Evolutionary conservation across 2,329 filamentous ascomycete species (phyloP).

Genomic region (Cladophialophora carrionii): DNA sequence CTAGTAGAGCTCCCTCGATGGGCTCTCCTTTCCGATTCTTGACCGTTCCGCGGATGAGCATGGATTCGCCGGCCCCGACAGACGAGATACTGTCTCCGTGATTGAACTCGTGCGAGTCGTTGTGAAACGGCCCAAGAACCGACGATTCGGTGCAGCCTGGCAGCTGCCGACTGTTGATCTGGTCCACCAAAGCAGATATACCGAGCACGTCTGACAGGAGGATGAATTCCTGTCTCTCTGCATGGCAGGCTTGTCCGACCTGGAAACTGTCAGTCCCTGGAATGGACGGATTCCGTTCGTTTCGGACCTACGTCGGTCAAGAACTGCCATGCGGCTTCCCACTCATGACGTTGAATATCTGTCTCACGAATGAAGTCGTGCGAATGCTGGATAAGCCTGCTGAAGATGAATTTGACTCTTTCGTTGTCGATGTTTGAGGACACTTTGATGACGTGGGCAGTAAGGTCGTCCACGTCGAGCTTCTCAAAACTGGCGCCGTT

Average conservation of each 20-base stretch:
- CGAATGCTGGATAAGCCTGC: background rate
- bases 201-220: slow-evolving; percentile 10
- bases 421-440: background rate
- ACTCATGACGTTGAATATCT: background rate
- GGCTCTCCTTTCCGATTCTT: background rate
- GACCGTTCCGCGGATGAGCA: background rate
- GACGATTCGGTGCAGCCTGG: slow-evolving; percentile 1
- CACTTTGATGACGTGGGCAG: background rate
- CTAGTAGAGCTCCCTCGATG: background rate
- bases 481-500: background rate
- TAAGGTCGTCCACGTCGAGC: slow-evolving; percentile 3
- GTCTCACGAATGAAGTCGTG: slow-evolving; percentile 8
- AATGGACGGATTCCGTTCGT: background rate
- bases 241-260: slow-evolving; percentile 5
- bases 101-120: background rate
- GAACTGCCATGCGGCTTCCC: background rate
- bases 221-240: slow-evolving; percentile 8
- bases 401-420: slow-evolving; percentile 3
- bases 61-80: background rate
- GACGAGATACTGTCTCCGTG: slow-evolving; percentile 4
- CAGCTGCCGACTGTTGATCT: slow-evolving; percentile 5
- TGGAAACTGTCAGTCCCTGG: background rate
- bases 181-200: slow-evolving; percentile 5
- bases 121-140: background rate
- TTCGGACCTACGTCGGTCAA: background rate